A percentile compares a stretch with the other conserved stretches of the same genome.
Evolutionary conservation across 129 eudicot species (phyloP).

Genomic region (Erigeron canadensis): DNA sequence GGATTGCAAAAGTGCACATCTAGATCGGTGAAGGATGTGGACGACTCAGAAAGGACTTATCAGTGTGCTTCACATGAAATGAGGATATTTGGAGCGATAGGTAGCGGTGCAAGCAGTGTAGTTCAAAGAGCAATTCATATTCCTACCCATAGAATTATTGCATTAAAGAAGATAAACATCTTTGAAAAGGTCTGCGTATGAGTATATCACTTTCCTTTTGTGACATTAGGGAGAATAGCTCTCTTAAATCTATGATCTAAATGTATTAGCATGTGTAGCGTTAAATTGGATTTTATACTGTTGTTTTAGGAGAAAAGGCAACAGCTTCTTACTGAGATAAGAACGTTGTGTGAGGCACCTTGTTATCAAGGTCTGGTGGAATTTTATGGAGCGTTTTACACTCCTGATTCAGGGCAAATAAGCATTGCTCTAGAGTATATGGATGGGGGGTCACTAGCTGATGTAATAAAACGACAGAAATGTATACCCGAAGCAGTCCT

Average conservation of each 20-base stretch:
- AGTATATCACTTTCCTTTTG: not conserved
- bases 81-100: conserved; percentile 93
- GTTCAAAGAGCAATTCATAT: conserved; percentile 97
- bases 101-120: conserved; percentile 98
- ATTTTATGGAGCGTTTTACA: conserved; percentile 94
- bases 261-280: not conserved
- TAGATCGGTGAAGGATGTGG: conserved; percentile 51
- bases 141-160: conserved; percentile 89
- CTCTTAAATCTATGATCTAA: not conserved
- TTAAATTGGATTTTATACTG: not conserved
- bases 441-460: conserved; percentile 98
- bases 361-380: conserved; percentile 91
- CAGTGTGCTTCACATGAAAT: conserved; percentile 94
- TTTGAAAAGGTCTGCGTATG: conserved; percentile 70
- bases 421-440: conserved; percentile 97
- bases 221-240: not conserved
- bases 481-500: conserved; percentile 82
- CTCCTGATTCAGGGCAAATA: conserved; percentile 97
- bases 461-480: conserved; percentile 56
- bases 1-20: conserved; percentile 91
- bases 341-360: conserved; percentile 97
- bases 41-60: conserved; percentile 75
- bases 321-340: conserved; percentile 89
- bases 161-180: conserved; percentile 91
- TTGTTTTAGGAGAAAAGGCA: conserved; percentile 83